Conservation (phyloP, 2,329 filamentous ascomycete genomes). For the Phialophora macrospora region DNA sequence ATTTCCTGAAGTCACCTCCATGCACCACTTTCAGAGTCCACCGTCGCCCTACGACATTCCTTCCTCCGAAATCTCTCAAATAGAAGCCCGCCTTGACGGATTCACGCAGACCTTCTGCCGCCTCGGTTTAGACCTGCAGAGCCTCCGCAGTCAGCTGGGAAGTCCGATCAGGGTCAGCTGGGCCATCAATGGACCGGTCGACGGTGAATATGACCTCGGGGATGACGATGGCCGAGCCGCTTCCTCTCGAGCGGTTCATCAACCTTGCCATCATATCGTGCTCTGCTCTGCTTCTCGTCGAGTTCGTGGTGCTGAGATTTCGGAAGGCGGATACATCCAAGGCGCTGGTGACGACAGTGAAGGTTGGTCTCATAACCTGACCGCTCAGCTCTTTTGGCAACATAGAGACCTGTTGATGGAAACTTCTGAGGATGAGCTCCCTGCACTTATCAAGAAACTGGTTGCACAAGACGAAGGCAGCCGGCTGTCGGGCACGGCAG, state of each 20-base stretch:
- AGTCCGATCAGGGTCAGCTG: constrained; percentile 34
- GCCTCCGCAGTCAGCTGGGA: constrained; percentile 24
- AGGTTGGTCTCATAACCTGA: constrained; percentile 85
- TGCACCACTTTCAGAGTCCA: constrained; percentile 69
- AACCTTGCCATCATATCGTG: constrained; percentile 64
- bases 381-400: constrained; percentile 78
- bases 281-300: constrained; percentile 83
- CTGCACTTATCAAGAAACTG: constrained; percentile 55
- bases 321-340: constrained; percentile 81
- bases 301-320: constrained; percentile 69
- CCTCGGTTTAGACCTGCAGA: constrained; percentile 30
- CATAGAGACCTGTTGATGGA: constrained; percentile 65
- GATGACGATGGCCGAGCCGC: neutral
- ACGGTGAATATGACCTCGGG: constrained; percentile 3
- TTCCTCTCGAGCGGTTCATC: constrained; percentile 3
- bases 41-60: constrained; percentile 57
- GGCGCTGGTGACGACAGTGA: constrained; percentile 95
- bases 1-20: constrained; percentile 63
- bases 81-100: constrained; percentile 64
- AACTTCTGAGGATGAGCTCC: constrained; percentile 68
- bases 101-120: constrained; percentile 60
- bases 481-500: constrained; percentile 34
- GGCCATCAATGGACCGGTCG: constrained; percentile 31
- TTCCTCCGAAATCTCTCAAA: constrained; percentile 59
- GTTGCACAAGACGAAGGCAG: constrained; percentile 42